Evolutionary conservation across 148 eudicot genomes (phyloP).

Genomic region (Cornus suecica): DNA sequence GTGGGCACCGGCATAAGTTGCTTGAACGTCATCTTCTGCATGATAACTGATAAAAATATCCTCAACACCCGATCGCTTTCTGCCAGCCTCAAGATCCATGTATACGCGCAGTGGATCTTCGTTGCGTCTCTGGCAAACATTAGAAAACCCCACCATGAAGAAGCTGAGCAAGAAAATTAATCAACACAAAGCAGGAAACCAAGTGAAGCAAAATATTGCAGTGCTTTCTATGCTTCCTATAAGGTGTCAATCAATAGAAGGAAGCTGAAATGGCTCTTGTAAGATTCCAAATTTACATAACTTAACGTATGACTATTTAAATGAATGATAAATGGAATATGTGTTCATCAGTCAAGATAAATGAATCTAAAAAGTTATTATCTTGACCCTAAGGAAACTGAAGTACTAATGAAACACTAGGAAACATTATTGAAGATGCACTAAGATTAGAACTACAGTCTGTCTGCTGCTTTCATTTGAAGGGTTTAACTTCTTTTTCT

Average conservation of each 20-base stretch:
- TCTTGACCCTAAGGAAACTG: too few relatives aligned
- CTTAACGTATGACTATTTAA: neutral
- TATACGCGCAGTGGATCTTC: constrained; percentile 90
- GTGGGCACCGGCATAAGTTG: constrained; percentile 90
- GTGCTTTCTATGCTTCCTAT: neutral
- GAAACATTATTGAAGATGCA: too few relatives aligned
- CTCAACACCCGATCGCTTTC: constrained; percentile 73
- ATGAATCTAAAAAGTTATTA: too few relatives aligned
- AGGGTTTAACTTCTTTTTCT: too few relatives aligned
- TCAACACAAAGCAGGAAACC: neutral
- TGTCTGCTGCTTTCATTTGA: too few relatives aligned
- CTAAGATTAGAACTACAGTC: too few relatives aligned
- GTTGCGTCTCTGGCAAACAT: constrained; percentile 50
- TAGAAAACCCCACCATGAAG: constrained; percentile 16
- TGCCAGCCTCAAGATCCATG: constrained; percentile 98
- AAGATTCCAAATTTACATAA: neutral
- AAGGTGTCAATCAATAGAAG: neutral
- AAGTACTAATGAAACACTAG: too few relatives aligned
- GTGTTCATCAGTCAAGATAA: too few relatives aligned
- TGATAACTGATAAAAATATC: constrained; percentile 91
- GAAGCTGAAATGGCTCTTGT: neutral
- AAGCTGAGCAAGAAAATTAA: constrained; percentile 10
- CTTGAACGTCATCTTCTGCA: constrained; percentile 91
- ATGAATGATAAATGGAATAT: neutral
- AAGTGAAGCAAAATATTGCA: neutral